Percentiles rank a stretch among this genome's conserved stretches.
phyloP scores from a whole-genome alignment of 176 grass and related monocot genomes.

The Rhynchospora pubera region DNA sequence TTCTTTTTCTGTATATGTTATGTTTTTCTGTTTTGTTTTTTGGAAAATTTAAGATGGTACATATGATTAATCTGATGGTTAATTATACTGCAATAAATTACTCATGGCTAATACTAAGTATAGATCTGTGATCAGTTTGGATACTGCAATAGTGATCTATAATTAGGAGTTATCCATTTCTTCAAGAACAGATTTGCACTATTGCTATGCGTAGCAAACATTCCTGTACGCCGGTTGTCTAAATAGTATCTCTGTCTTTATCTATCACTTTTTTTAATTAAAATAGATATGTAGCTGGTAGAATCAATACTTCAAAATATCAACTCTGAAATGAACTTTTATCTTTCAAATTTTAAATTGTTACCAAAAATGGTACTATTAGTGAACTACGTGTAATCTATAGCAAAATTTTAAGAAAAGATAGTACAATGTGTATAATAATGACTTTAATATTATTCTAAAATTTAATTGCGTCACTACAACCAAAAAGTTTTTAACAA shows the following conservation, averaged over 20 bases:
- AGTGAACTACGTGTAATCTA: neutral
- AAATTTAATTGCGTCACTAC: no score
- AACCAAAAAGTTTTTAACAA: no score
- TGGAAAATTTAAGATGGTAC: neutral
- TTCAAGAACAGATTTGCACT: neutral
- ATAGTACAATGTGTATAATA: no score
- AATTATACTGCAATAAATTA: neutral
- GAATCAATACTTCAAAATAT: neutral
- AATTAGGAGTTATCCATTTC: neutral
- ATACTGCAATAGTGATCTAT: neutral
- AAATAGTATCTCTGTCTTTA: neutral
- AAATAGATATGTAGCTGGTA: neutral
- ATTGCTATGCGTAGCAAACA: neutral
- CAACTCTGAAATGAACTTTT: neutral
- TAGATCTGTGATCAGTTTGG: neutral
- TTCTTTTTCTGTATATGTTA: neutral
- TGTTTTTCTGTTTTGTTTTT: neutral
- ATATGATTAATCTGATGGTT: neutral
- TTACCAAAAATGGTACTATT: neutral
- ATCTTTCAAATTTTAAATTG: neutral
- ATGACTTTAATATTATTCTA: no score
- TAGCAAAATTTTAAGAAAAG: no score
- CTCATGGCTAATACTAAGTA: neutral
- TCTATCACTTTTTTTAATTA: no score
- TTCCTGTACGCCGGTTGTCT: neutral